Base-by-base conservation (phyloP, 805 yeast genomes). In the Kazachstania taianensis region DNA sequence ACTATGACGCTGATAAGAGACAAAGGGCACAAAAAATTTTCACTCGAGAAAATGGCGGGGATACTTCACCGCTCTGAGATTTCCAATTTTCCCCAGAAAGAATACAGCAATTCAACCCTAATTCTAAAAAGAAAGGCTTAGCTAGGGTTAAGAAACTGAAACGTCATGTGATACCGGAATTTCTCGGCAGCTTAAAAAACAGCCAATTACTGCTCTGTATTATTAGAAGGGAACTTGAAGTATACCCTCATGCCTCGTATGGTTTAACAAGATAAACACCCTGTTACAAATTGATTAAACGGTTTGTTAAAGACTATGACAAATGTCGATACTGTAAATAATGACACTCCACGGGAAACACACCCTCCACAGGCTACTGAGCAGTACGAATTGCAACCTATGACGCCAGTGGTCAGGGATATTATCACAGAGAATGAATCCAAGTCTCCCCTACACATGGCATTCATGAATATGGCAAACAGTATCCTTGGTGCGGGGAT, bases 401-500 rank as follows among this genome's bases (percentile, higher is more conserved):
- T 33, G 15, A 40, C 36, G 6, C 20, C 38, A 6, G 19, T 38
- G 4, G 41, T 43, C 5, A 20, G 28, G 15, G 33, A 38, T 7
- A 33, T 43, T 23, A 25, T 40, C 13, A 33, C 41, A 12, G 58
- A 57, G 7, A 49, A 48, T n/a, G 49, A 45, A 13, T 49, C 51
- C 27, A 73, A 72, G 45, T 73, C 82, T 2, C 70, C 67, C 28
- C 67, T 87, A 69, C 72, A 70, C 39, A 81, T 81, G 84, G 96
- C 96, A 5, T 86, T 87, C 52, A 82, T 87, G 94, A 89, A 89
- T 59, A 86, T 87, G 94, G 94, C 96, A 7, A 87, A 87, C 58
- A 80, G 94, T 14, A 89, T 89, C 41, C 66, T 89, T 5, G 97
- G 97, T 0, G 96, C 97, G 0, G 97, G 97, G 6, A 83, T 89